phyloP scores from a whole-genome alignment of 2,329 filamentous ascomycete genomes.

The Fusarium albidum region DNA sequence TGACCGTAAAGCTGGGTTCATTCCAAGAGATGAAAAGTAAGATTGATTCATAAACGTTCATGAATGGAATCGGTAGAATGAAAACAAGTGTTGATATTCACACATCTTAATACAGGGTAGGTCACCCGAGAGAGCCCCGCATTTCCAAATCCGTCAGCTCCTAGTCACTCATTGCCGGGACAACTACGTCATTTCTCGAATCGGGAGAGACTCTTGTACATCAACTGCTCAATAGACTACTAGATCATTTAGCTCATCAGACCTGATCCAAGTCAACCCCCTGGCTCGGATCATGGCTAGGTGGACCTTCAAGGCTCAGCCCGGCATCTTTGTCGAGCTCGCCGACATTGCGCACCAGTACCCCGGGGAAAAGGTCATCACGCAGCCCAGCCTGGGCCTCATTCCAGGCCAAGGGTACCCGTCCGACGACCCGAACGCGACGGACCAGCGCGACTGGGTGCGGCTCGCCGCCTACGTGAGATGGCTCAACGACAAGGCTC shows the following conservation, averaged over 20 bases:
- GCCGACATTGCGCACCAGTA: constrained; percentile 38
- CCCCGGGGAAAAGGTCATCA: constrained; percentile 45
- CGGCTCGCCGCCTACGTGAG: constrained; percentile 57
- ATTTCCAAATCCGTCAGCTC: neutral
- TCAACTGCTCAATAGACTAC: too few relatives aligned
- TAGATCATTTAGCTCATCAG: too few relatives aligned
- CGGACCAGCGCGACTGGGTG: constrained; percentile 58
- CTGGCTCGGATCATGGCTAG: constrained; percentile 20
- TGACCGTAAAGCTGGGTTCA: too few relatives aligned
- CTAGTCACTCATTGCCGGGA: constrained; percentile 14
- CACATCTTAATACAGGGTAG: too few relatives aligned
- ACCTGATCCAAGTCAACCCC: too few relatives aligned
- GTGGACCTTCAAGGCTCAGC: constrained; percentile 39
- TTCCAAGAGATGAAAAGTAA: too few relatives aligned
- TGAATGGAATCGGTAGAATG: too few relatives aligned
- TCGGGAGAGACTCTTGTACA: too few relatives aligned
- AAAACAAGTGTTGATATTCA: too few relatives aligned
- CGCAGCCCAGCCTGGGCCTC: constrained; percentile 61
- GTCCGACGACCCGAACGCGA: constrained; percentile 43
- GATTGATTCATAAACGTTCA: too few relatives aligned
- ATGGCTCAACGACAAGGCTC: constrained; percentile 53
- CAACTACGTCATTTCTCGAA: constrained; percentile 35
- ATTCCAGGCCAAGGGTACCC: constrained; percentile 57
- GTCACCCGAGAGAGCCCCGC: constrained; percentile 2
- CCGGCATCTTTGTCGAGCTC: constrained; percentile 55